Evolutionary conservation across 1,284 basidiomycete genomes (phyloP).

Genomic region (Singerocomus inundabilis): DNA sequence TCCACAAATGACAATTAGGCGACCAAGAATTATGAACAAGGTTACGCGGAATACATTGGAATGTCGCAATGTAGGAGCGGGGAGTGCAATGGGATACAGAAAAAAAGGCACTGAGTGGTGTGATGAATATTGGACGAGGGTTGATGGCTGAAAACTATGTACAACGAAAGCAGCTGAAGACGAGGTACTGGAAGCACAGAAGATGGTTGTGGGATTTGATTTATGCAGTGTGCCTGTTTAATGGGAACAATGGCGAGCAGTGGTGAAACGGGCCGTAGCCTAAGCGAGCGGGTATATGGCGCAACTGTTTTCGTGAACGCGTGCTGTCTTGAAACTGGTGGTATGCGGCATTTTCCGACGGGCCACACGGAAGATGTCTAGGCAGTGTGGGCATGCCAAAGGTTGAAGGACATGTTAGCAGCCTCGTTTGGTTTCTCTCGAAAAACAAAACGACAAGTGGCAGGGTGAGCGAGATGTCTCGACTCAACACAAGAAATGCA

Average conservation of each 20-base stretch:
- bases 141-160: slow-evolving; percentile 5
- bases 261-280: neutral
- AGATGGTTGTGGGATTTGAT: neutral
- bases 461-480: neutral
- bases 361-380: neutral
- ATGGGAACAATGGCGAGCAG: neutral
- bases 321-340: neutral
- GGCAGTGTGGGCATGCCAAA: neutral
- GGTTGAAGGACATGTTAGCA: neutral
- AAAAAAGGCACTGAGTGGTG: neutral
- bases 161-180: slow-evolving; percentile 7
- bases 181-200: neutral
- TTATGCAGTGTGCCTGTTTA: neutral
- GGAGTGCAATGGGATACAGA: neutral
- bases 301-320: neutral
- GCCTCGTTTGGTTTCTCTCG: neutral
- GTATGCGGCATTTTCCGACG: neutral
- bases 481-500: slow-evolving; percentile 1
- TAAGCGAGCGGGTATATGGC: neutral
- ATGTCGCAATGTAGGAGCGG: neutral
- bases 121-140: slow-evolving; percentile 1
- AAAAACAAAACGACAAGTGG: neutral
- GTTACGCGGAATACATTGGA: neutral
- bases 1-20: slow-evolving; percentile 5
- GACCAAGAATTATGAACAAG: slow-evolving; percentile 1